Evolutionary conservation across 352 stramenopile genomes (phyloP), one percentile per base, ranked within the genome.

Genomic region (Pythium phragmiticola): DNA sequence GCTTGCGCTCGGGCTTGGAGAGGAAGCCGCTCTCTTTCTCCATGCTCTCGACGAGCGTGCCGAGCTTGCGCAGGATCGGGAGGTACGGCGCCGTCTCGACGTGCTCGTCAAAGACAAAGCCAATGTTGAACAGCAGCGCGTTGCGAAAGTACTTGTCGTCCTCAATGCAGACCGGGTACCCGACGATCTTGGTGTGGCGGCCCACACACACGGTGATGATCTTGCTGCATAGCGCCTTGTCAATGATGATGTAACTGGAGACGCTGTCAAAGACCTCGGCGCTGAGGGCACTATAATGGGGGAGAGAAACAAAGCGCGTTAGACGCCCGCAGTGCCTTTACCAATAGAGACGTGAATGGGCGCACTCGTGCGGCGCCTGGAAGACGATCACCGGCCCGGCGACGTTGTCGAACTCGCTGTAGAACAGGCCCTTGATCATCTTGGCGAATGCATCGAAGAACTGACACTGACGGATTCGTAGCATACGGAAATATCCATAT

Each of bases 371-470:
- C 17, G 89, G 89, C 46, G 85, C 86, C 65, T 96, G 89, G 72
- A 95, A 96, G 50, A 95, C 79, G 70, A 97, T 93, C 67, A 94
- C 85, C 33, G 86, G 86, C n/a, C 89, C 89, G 13, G 84, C 83
- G 52, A 92, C 76, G 76, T 97, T 97, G 79, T 97, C 88, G 65
- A 97, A 97, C 74, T 97, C 89, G 72, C 82, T 92, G 71, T 97
- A 97, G 74, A 97, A 96, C 19, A 97, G 55, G 6, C 82, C 87
- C 69, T 92, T 88, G 65, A 94, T 80, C 85, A 92, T 92, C 11
- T 19, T 52, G n/a, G 45, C 16, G n/a, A 33, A 16, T 26, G 21
- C 26, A 30, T 30, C 26, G n/a, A 50, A 50, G 21, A 50, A 30
- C 14, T 4, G 11, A 3, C 9, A 41, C 7, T 57, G 42, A 34